A percentile compares a stretch with the other conserved stretches of the same genome.
Evolutionary conservation across 2,329 filamentous ascomycete genomes (phyloP).

Genomic region (Colletotrichum horii): DNA sequence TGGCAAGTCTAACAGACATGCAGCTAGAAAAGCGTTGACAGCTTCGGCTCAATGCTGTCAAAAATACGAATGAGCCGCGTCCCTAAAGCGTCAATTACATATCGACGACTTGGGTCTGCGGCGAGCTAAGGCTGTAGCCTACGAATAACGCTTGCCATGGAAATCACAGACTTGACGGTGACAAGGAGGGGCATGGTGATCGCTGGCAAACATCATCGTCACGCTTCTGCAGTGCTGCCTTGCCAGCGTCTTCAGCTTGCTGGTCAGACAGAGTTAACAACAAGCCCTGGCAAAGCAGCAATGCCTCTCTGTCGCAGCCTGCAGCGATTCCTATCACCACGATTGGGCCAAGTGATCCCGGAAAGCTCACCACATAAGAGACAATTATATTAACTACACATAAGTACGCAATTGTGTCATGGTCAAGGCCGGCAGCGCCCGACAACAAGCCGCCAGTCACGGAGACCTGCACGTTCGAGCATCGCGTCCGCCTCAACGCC

Average conservation of each 20-base stretch:
- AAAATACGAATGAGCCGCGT: not conserved
- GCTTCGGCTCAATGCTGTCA: not conserved
- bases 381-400: not conserved
- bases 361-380: not conserved
- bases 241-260: not conserved
- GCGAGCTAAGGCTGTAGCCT: not conserved
- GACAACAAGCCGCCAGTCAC: not conserved
- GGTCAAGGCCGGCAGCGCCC: not conserved
- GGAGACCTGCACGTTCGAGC: not conserved
- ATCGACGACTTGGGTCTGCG: not conserved
- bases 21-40: not conserved
- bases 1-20: not conserved
- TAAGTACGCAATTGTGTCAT: not conserved
- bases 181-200: not conserved
- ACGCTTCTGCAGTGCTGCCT: conserved; percentile 16
- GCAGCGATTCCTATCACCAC: not conserved
- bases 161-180: not conserved
- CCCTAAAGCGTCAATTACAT: not conserved
- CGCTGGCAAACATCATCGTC: not conserved
- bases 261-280: not conserved
- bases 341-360: not conserved
- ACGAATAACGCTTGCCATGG: not conserved
- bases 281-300: not conserved
- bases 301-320: not conserved
- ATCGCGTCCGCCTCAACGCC: not conserved